phyloP scores from a whole-genome alignment of 441 rosid genomes.

The Kokia cookei region DNA sequence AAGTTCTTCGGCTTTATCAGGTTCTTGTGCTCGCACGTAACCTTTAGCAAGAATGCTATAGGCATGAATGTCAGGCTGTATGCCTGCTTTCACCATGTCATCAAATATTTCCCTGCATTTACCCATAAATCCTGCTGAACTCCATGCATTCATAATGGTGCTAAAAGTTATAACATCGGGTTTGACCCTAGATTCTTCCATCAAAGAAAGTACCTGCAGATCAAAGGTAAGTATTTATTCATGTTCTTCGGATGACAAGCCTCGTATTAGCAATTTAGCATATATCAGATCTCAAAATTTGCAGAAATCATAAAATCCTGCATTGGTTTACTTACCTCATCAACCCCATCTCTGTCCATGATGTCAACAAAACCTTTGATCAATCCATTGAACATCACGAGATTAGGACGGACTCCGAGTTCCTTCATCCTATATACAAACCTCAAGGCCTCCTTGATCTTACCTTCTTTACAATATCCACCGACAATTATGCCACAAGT shows the following conservation, averaged over 20 bases:
- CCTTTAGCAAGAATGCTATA: slow-evolving; percentile 78
- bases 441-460: slow-evolving; percentile 48
- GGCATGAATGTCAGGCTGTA: slow-evolving; percentile 60
- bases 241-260: not conserved
- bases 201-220: slow-evolving; percentile 59
- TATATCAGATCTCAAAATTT: not conserved
- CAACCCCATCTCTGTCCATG: slow-evolving; percentile 54
- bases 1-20: slow-evolving; percentile 56
- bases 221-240: not conserved
- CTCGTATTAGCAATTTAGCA: not conserved
- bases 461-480: slow-evolving; percentile 56
- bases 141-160: slow-evolving; percentile 84
- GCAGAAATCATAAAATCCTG: not conserved
- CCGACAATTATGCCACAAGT: slow-evolving; percentile 56
- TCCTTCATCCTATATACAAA: slow-evolving; percentile 47
- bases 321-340: slow-evolving; percentile 36
- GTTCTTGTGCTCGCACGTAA: slow-evolving; percentile 54
- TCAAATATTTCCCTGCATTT: slow-evolving; percentile 68
- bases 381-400: slow-evolving; percentile 50
- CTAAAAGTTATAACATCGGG: slow-evolving; percentile 78
- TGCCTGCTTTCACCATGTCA: slow-evolving; percentile 63
- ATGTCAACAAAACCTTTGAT: slow-evolving; percentile 51
- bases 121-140: slow-evolving; percentile 74
- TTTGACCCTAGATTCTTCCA: slow-evolving; percentile 59
- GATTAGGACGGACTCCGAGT: slow-evolving; percentile 44